phyloP scores from a whole-genome alignment of 2,329 filamentous ascomycete genomes.

The Sclerotinia minor region DNA sequence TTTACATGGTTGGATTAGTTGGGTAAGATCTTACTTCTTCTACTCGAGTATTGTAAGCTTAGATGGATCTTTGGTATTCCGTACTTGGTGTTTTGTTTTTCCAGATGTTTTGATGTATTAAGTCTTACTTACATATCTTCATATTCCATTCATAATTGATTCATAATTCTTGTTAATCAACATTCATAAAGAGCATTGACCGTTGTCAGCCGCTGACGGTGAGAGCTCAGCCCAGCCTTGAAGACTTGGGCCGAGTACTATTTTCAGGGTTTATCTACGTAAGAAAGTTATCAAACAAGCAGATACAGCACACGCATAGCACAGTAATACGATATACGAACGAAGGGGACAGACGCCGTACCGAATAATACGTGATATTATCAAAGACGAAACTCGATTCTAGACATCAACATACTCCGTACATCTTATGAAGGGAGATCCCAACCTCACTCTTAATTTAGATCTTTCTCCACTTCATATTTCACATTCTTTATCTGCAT shows the following conservation, averaged over 20 bases:
- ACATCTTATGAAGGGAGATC: neutral
- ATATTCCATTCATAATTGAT: too few species aligned
- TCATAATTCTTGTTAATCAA: neutral
- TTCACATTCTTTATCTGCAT: conserved; percentile 8
- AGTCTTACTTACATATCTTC: too few species aligned
- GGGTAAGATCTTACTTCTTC: too few species aligned
- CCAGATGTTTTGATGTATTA: too few species aligned
- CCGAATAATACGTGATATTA: conserved; percentile 11
- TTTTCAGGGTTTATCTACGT: conserved; percentile 8
- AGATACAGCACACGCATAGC: neutral
- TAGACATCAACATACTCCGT: neutral
- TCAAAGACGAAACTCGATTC: conserved; percentile 2
- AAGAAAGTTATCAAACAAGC: conserved; percentile 8
- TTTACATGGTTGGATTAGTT: too few species aligned
- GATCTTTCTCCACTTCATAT: conserved; percentile 2
- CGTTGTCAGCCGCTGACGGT: neutral
- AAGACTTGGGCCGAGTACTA: neutral
- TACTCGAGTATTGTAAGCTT: too few species aligned
- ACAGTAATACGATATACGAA: neutral
- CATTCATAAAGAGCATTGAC: neutral
- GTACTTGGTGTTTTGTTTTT: too few species aligned
- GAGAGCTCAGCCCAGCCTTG: neutral
- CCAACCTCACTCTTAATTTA: neutral
- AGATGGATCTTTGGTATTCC: too few species aligned
- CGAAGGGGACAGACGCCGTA: neutral